Percentiles rank a stretch among this genome's conserved stretches.
Evolutionary conservation across 148 eudicot species (phyloP).

Genomic region (Polygonum maritimum): DNA sequence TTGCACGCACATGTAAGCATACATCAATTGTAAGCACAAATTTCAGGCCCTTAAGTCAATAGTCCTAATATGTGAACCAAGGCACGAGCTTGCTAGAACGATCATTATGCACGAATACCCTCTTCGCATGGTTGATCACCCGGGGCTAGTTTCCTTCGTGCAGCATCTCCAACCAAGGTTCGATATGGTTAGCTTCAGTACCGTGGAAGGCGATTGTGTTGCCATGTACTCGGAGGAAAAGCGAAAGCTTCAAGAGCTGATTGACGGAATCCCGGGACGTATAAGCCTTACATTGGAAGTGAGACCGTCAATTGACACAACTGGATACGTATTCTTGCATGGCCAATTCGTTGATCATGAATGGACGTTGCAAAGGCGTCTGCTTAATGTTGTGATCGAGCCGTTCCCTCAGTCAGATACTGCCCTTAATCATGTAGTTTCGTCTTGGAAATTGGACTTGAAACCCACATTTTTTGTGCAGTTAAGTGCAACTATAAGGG

Average conservation of each 20-base stretch:
- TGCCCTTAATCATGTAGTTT: conserved; percentile 71
- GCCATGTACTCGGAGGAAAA: conserved; percentile 63
- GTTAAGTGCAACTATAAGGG: too few relatives aligned
- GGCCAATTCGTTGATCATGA: conserved; percentile 67
- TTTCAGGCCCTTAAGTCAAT: too few relatives aligned
- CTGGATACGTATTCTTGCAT: conserved; percentile 54
- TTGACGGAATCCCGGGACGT: conserved; percentile 60
- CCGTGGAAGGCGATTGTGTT: conserved; percentile 62
- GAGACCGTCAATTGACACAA: conserved; percentile 50
- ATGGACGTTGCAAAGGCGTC: conserved; percentile 61
- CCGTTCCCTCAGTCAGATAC: conserved; percentile 69
- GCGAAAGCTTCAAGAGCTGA: conserved; percentile 40
- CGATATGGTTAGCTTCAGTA: conserved; percentile 50
- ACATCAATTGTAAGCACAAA: too few relatives aligned
- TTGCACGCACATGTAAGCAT: conserved; percentile 57
- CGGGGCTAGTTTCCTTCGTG: conserved; percentile 52
- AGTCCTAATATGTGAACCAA: too few relatives aligned
- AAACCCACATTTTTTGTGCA: too few relatives aligned
- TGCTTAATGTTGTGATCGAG: conserved; percentile 76
- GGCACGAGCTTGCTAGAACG: conserved; percentile 66
- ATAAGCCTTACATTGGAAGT: conserved; percentile 57
- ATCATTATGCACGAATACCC: conserved; percentile 71
- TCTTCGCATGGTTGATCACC: conserved; percentile 66
- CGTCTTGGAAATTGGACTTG: too few relatives aligned
- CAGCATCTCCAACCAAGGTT: conserved; percentile 57